Base-by-base conservation (phyloP, 2,329 filamentous ascomycete genomes). In the Trichoderma atrobrunneum region DNA sequence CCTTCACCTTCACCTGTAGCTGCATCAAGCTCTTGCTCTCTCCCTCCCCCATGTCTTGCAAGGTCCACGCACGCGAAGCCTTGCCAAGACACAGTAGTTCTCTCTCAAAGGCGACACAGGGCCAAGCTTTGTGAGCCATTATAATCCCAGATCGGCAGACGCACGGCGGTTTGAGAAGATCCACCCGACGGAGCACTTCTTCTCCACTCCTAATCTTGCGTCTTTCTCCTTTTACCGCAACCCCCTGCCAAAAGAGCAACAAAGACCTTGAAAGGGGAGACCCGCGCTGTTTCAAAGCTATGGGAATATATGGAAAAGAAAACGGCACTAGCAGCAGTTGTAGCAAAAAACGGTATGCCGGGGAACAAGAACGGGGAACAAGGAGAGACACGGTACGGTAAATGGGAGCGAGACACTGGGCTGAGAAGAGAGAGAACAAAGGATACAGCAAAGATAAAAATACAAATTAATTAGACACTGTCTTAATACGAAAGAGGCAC, bases 111-210 rank as follows among this genome's bases (percentile, higher is more conserved):
- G 64, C 26, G 56, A 28, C 54, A 63, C n/a, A 51, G 51, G 68
- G 68, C 61, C 68, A 71, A 59, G 69, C 54, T 68, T 60, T 43
- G 36, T 21, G 34, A 43, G 36, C 36, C 21, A 48, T 59, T 24
- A 30, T 16, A 39, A 34, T 81, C 30, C 80, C 80, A 63, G 68
- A 70, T 70, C 68, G 68, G 68, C 68, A 64, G 68, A 70, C 68
- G 59, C 68, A 70, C 48, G 68, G 68, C 59, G 68, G 68, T 63
- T 70, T 64, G 43, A 51, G 67, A 28, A 54, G 60, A 62, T 64
- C 68, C 68, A 70, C 68, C 60, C 30, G 34, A 70, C 28, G 59
- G 67, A 70, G 57, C 57, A n/a, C 11, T 21, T 4, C 11, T 21
- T n/a, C 21, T 48, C 68, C 68, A 70, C 68, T 63, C 11, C 59